Conservation (phyloP, 371 early-diverging fungal genomes). For the Globomyces sp. region DNA sequence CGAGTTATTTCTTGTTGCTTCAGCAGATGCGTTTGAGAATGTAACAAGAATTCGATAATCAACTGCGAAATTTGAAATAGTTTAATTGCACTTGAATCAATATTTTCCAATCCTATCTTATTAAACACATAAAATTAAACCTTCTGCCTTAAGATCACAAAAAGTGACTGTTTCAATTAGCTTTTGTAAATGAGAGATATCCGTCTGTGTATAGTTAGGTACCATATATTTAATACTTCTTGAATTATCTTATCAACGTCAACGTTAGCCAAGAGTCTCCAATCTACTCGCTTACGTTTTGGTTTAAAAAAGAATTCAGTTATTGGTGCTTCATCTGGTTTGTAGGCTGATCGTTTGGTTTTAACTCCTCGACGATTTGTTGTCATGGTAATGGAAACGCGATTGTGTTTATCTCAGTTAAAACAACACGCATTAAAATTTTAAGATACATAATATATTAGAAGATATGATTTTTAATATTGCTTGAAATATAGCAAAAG, state of each 20-base stretch:
- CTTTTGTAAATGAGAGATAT: slow-evolving; percentile 46
- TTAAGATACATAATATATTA: too few relatives aligned
- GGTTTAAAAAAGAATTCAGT: slow-evolving; percentile 41
- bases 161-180: slow-evolving; percentile 52
- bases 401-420: too few relatives aligned
- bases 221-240: slow-evolving; percentile 30
- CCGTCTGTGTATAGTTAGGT: slow-evolving; percentile 34
- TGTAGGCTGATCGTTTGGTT: too few relatives aligned
- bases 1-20: slow-evolving; percentile 2
- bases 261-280: slow-evolving; percentile 46
- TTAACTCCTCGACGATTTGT: too few relatives aligned
- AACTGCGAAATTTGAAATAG: slow-evolving; percentile 54
- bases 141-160: slow-evolving; percentile 48
- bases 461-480: too few relatives aligned
- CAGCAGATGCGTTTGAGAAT: slow-evolving; percentile 35
- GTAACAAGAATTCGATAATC: slow-evolving; percentile 53
- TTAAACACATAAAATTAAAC: background rate
- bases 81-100: slow-evolving; percentile 53
- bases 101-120: slow-evolving; percentile 29
- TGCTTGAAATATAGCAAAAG: too few relatives aligned
- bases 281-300: slow-evolving; percentile 47
- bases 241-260: slow-evolving; percentile 39
- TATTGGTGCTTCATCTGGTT: background rate
- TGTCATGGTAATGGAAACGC: too few relatives aligned
- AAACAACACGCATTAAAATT: too few relatives aligned